These are phyloP conservation scores for Eragrostis curvula DNA, from an alignment of 176 grass and related monocot genomes.

Conservation along the genomic window DNA sequence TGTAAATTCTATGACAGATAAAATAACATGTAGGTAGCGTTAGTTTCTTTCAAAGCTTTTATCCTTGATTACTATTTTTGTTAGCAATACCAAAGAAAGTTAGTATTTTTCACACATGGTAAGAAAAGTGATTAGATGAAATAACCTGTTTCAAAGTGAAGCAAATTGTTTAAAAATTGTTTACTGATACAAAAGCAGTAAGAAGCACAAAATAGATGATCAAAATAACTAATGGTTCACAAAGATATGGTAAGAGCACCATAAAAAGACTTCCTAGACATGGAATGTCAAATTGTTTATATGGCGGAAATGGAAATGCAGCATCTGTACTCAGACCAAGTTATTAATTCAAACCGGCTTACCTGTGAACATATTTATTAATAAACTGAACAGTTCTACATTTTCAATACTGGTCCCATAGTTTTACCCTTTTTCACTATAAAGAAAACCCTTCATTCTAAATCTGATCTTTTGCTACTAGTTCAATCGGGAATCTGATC, in stretches of 20 bases:
- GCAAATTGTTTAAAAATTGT: not conserved
- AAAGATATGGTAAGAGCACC: not conserved
- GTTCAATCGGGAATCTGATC: not conserved
- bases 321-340: not conserved
- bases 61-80: not conserved
- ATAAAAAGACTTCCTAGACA: not conserved
- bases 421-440: not conserved
- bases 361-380: not conserved
- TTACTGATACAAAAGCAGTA: not conserved
- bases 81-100: not conserved
- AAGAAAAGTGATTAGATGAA: not conserved
- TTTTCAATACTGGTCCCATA: slow-evolving; percentile 1
- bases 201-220: not conserved
- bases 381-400: not conserved
- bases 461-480: not conserved
- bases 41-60: not conserved
- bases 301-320: not conserved
- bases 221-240: not conserved
- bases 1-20: not conserved
- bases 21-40: not conserved
- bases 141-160: not conserved
- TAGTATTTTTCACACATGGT: too few relatives aligned
- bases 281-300: not conserved
- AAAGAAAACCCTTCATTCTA: not conserved
- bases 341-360: not conserved